Evolutionary conservation across 169 alveolate genomes (phyloP), one percentile per base, ranked within the genome.

Genomic region (Plasmodium inui): DNA sequence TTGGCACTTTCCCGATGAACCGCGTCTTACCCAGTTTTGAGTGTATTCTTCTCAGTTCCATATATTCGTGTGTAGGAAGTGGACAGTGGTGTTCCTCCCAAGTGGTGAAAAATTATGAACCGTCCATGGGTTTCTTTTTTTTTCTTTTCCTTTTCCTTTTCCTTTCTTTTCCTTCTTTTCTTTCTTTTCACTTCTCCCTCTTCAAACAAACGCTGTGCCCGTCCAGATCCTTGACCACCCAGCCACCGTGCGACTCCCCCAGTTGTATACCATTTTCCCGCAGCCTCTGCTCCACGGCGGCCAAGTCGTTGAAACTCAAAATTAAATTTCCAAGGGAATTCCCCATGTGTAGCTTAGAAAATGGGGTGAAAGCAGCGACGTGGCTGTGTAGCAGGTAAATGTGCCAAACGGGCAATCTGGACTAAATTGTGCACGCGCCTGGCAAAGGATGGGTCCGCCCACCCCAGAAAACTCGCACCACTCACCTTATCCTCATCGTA

Each of bases 261-360:
- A 88, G 37, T 41, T 88, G 26, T 76, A 88, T 37, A 26, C 70
- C 50, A 67, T 88, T 88, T 88, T 88, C 88, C 12, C 30, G 22
- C 46, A 88, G 70, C 73, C 37, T 88, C 50, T 76, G 78, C 72
- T 88, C 84, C 61, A 88, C 44, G 41, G 6, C 8, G 81, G 81
- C 41, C 81, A 88, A 88, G 67, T 88, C 83, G 17, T 88, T 30
- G 30, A 79, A 78, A 30, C 94, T 46, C 26, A 88, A 37, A 57
- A 88, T 88, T 78, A 88, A 53, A 72, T 88, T 88, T 17, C 94
- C 94, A 6, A 88, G 39, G 14, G 94, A 88, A 78, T 88, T 88
- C 2, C 94, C 94, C 94, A 88, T 88, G 94, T 88, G 94, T 30
- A 88, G 94, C 94, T 88, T 73, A 34, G 26, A 73, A 46, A 41